Evolutionary conservation across 2,329 filamentous ascomycete genomes (phyloP), one percentile per base, ranked within the genome.

Genomic region (Nigrospora osmanthi): DNA sequence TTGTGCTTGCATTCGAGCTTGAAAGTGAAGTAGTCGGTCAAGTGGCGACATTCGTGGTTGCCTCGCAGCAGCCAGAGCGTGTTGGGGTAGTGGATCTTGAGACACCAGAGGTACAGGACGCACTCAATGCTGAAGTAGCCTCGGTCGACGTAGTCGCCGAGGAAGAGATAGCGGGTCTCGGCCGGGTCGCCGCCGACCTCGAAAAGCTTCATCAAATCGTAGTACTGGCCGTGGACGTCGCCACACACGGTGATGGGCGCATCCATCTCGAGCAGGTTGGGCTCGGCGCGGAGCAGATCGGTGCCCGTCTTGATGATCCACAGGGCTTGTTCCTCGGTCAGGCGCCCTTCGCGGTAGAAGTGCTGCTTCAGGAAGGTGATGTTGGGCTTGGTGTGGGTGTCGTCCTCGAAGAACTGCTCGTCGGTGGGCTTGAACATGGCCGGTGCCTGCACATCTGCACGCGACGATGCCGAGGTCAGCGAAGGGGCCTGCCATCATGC

Each of bases 1-100:
- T 98, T 98, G 80, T 98, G 93, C 73, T 95, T 96, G 78, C 93
- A 98, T 68, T 98, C 93, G 47, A 98, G 83, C 76, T 98, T 97
- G 76, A 98, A 98, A 49, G 93, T 98, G 71, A 98, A 98, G 76
- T 98, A 98, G 65, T 98, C 93, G 47, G 93, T 98, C 77, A 98
- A 78, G 73, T 98, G 93, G 60, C 93, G 85, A 68, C 93, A 98
- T 71, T 98, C 93, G 71, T 98, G 93, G 69, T 98, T 98, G 55
- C 93, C 93, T 59, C 93, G 87, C 55, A 98, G 80, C 56, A 98
- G 77, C 93, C 93, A 98, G 46, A 98, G 81, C 16, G 89, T 91
- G 68, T 97, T 89, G 44, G 93, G 93, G 64, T 97, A 98, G 81
- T 95, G 95, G 63, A 98, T 97, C 79, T 98, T 98, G 65, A 98